Evolutionary conservation across 2,329 filamentous ascomycete species (phyloP).

Genomic region (Coleophoma cylindrospora): DNA sequence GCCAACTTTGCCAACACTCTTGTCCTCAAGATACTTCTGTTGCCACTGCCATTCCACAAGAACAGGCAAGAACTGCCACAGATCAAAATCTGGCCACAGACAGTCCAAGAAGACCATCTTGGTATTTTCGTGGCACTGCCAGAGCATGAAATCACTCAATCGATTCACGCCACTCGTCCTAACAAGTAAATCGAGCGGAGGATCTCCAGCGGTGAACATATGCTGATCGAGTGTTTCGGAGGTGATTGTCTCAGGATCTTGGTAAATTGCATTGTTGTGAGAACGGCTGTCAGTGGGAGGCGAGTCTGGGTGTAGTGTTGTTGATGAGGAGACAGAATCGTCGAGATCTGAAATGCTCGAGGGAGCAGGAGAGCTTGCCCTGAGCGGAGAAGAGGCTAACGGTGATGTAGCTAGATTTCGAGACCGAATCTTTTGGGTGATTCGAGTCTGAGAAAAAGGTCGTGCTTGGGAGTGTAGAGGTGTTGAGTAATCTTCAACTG

Average conservation of each 20-base stretch:
- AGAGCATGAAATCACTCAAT: slow-evolving; percentile 96
- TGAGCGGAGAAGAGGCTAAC: slow-evolving; percentile 8
- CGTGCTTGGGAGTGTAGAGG: slow-evolving; percentile 61
- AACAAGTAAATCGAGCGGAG: slow-evolving; percentile 85
- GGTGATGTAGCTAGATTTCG: slow-evolving; percentile 41
- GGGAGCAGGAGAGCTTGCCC: slow-evolving; percentile 41
- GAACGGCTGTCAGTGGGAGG: slow-evolving; percentile 20
- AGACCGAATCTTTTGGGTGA: slow-evolving; percentile 77
- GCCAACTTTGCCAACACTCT: slow-evolving; percentile 1
- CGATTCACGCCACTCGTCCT: slow-evolving; percentile 90
- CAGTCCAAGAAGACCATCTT: slow-evolving; percentile 90
- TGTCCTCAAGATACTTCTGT: slow-evolving; percentile 28
- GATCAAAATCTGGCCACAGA: slow-evolving; percentile 92
- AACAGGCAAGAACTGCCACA: slow-evolving; percentile 90
- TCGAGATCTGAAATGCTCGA: slow-evolving; percentile 33
- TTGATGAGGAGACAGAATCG: slow-evolving; percentile 55
- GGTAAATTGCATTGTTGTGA: slow-evolving; percentile 37
- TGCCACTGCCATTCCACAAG: slow-evolving; percentile 83
- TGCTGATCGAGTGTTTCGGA: slow-evolving; percentile 76
- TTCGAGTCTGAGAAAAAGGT: slow-evolving; percentile 82
- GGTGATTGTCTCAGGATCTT: slow-evolving; percentile 87
- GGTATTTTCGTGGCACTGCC: slow-evolving; percentile 92
- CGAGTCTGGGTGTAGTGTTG: slow-evolving; percentile 37
- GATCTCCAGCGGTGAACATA: slow-evolving; percentile 81
- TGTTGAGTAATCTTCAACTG: slow-evolving; percentile 79